Evolutionary conservation across 2,329 filamentous ascomycete genomes (phyloP), one percentile per base, ranked within the genome.

Genomic region (Xylaria sp.): DNA sequence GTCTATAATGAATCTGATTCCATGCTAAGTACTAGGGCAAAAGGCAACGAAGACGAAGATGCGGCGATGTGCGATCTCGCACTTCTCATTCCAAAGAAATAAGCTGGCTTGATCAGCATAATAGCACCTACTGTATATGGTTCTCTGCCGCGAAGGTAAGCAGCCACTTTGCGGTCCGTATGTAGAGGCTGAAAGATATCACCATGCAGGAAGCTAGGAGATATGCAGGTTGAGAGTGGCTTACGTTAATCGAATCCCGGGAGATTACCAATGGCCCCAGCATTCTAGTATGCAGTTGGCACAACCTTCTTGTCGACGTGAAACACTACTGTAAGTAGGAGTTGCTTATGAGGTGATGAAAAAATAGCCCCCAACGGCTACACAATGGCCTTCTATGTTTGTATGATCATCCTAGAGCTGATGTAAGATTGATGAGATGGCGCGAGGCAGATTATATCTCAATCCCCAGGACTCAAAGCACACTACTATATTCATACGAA

Each of bases 341-440:
- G 51, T 25, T 41, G 37, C 20, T 46, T 57, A 25, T 20, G 12
- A 7, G 18, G 20, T 37, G 51, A 15, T 46, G 46, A 55, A 37
- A 20, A 57, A 41, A 41, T 10, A 39, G 34, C 54, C 34, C 54
- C 54, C 54, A 57, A 57, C 10, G 7, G 20, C 5, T 18, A 25
- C 15, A 7, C 20, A 18, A 44, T 25, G 13, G 7, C 37, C 13
- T 28, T 28, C 28, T 28, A 44, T 44, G 37, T 32, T n/a, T 44
- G 37, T 32, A 23, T 44, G 50, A n/a, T 15, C 44, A n/a, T 28
- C 3, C 12, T 37, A 25, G 25, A 51, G 55, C 61, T 56, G 60
- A 68, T 55, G 55, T 64, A 12, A 68, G 55, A 56, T 60, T 60
- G 32, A 41, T 64, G 55, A 32, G 66, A 60, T 41, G 28, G 56